These are phyloP conservation scores for Panellus pusillus DNA, from an alignment of 768 basidiomycete genomes.

Conservation along the genomic window DNA sequence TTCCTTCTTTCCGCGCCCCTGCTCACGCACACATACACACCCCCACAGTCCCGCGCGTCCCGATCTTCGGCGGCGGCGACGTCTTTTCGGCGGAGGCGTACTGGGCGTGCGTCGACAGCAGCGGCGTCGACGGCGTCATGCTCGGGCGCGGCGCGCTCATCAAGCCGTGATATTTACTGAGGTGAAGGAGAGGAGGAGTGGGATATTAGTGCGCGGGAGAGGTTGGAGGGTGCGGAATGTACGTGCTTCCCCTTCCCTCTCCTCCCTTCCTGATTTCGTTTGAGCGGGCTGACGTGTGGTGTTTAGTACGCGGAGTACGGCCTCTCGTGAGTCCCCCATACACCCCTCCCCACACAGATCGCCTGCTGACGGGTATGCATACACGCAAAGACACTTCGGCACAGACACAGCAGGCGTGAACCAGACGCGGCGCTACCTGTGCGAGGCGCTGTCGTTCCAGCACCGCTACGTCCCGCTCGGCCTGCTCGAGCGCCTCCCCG, in stretches of 20 bases:
- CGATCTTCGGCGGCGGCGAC: slow-evolving; percentile 96
- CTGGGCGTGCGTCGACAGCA: slow-evolving; percentile 71
- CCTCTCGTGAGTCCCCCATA: slow-evolving; percentile 60
- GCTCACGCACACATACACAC: no score
- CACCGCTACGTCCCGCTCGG: slow-evolving; percentile 96
- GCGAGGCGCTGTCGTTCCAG: slow-evolving; percentile 94
- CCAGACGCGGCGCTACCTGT: slow-evolving; percentile 88
- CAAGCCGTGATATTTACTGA: slow-evolving; percentile 97
- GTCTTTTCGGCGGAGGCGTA: slow-evolving; percentile 77
- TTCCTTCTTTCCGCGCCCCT: neutral
- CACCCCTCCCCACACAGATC: neutral
- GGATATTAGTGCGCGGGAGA: slow-evolving; percentile 87
- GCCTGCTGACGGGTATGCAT: neutral
- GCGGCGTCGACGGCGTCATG: slow-evolving; percentile 95
- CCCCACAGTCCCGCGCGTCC: slow-evolving; percentile 83
- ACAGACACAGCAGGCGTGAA: slow-evolving; percentile 89
- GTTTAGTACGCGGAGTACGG: slow-evolving; percentile 83
- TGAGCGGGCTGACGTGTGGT: no score
- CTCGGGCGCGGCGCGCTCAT: slow-evolving; percentile 92
- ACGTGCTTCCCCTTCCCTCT: slow-evolving; percentile 19
- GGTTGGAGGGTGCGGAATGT: slow-evolving; percentile 83
- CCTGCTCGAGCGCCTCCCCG: slow-evolving; percentile 79
- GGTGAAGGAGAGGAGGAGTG: slow-evolving; percentile 90
- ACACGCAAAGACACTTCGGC: slow-evolving; percentile 65
- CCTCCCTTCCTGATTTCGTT: no score